Conservation (phyloP, 2,329 filamentous ascomycete genomes). For the Blumeriella jaapii region DNA sequence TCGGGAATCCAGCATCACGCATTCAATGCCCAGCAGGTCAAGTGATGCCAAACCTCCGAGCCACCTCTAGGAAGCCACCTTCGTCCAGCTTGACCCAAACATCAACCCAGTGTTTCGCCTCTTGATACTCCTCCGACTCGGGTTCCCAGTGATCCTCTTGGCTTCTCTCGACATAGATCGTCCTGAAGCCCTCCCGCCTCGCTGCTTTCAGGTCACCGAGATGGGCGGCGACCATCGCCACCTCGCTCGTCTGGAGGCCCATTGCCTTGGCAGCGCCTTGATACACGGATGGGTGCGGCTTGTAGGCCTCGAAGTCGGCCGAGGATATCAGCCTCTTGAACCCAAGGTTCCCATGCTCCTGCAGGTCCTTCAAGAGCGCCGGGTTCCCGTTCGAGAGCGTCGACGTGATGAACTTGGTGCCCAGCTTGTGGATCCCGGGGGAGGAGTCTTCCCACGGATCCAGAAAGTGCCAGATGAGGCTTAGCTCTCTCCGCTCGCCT, state of each 20-base stretch:
- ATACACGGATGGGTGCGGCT: conserved; percentile 59
- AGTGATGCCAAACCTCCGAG: conserved; percentile 33
- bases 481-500: conserved; percentile 51
- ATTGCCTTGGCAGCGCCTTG: conserved; percentile 52
- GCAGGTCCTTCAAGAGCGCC: conserved; percentile 53
- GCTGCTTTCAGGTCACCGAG: conserved; percentile 58
- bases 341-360: conserved; percentile 42
- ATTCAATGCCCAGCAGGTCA: too few species aligned
- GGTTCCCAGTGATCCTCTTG: conserved; percentile 51
- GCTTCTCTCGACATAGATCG: conserved; percentile 61
- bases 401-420: conserved; percentile 42
- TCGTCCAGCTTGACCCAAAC: conserved; percentile 43
- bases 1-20: too few species aligned
- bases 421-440: conserved; percentile 43
- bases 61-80: conserved; percentile 41
- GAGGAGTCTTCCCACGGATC: conserved; percentile 56
- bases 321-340: conserved; percentile 54
- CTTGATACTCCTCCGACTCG: conserved; percentile 39
- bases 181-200: conserved; percentile 50
- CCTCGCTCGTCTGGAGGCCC: conserved; percentile 42
- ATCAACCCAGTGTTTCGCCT: conserved; percentile 51
- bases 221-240: conserved; percentile 71
- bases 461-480: conserved; percentile 61
- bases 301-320: conserved; percentile 64
- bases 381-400: conserved; percentile 69